Conservation (phyloP, 768 basidiomycete genomes). For the Tephrocybe rancida region DNA sequence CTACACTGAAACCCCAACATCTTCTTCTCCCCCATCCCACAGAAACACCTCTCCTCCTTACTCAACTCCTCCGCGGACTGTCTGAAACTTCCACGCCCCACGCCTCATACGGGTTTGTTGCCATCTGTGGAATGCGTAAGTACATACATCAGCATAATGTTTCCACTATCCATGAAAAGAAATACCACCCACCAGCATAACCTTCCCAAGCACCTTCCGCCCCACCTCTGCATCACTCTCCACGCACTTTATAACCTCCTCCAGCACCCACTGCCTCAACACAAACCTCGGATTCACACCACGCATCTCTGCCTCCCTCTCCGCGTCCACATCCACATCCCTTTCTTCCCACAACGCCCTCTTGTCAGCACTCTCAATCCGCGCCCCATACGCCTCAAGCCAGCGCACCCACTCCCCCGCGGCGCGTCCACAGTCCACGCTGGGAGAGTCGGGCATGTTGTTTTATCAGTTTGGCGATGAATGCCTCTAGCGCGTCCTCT, state of each 20-base stretch:
- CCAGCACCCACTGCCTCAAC: slow-evolving; percentile 92
- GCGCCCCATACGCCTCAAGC: slow-evolving; percentile 62
- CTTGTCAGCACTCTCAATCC: slow-evolving; percentile 54
- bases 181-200: slow-evolving; percentile 66
- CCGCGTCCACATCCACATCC: too few species aligned
- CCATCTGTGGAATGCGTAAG: slow-evolving; percentile 60
- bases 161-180: not conserved
- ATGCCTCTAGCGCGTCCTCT: slow-evolving; percentile 34
- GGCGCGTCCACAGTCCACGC: slow-evolving; percentile 24
- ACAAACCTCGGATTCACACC: slow-evolving; percentile 88
- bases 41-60: slow-evolving; percentile 66
- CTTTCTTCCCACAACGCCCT: slow-evolving; percentile 45
- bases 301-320: slow-evolving; percentile 52
- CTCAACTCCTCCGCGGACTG: slow-evolving; percentile 47
- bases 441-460: slow-evolving; percentile 33
- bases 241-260: slow-evolving; percentile 84
- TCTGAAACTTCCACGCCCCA: slow-evolving; percentile 76
- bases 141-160: too few species aligned
- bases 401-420: slow-evolving; percentile 59
- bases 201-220: slow-evolving; percentile 73
- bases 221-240: slow-evolving; percentile 67
- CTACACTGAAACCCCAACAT: slow-evolving; percentile 93
- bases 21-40: slow-evolving; percentile 72
- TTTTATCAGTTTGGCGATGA: slow-evolving; percentile 47
- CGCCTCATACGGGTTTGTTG: slow-evolving; percentile 76